A percentile compares a stretch with the other conserved stretches of the same genome.
phyloP scores from a whole-genome alignment of 2,329 filamentous ascomycete genomes.

The Claviceps arundinis region DNA sequence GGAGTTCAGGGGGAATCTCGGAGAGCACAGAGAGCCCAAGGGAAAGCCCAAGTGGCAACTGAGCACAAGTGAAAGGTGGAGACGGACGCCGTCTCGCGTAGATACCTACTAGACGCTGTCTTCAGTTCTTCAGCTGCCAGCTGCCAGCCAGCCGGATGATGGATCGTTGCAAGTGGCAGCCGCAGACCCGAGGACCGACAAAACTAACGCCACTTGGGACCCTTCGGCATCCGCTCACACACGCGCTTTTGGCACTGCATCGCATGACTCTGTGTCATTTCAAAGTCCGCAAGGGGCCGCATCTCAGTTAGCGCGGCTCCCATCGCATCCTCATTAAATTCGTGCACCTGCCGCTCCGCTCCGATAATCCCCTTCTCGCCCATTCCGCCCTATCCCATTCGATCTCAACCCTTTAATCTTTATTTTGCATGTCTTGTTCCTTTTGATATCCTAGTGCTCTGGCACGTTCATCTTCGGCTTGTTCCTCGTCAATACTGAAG shows the following conservation, averaged over 20 bases:
- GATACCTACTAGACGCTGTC: no score
- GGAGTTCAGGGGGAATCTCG: no score
- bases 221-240: constrained; percentile 2
- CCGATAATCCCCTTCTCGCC: neutral
- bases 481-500: neutral
- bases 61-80: no score
- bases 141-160: neutral
- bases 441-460: neutral
- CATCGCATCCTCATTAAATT: constrained; percentile 4
- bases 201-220: neutral
- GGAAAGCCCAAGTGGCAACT: no score
- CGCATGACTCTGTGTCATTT: neutral
- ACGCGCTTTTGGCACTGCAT: neutral
- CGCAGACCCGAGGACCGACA: neutral
- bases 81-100: no score
- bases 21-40: no score
- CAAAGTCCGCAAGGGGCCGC: constrained; percentile 2
- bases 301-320: neutral
- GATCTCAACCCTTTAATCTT: neutral
- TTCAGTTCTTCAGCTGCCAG: neutral
- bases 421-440: neutral
- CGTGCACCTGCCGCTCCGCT: neutral
- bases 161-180: no score
- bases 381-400: neutral
- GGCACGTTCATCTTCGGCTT: neutral